Evolutionary conservation across 2,329 filamentous ascomycete species (phyloP).

Genomic region (Aspergillus calidoustus): DNA sequence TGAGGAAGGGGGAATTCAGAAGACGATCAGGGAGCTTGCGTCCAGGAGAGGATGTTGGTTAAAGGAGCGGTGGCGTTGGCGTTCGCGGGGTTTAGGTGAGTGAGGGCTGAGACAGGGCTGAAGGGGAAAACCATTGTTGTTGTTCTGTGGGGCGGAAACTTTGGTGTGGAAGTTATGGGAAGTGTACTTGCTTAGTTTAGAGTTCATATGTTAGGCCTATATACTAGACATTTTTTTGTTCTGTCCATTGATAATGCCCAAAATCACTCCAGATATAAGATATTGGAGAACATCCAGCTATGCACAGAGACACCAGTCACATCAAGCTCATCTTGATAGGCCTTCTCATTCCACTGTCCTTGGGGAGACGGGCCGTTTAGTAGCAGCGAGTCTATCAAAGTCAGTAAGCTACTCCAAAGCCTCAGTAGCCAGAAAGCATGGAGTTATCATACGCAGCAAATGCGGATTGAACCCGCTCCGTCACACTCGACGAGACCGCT

Average conservation of each 20-base stretch:
- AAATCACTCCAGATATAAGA: too few relatives aligned
- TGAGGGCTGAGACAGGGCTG: background rate
- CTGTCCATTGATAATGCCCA: background rate
- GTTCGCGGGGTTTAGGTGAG: background rate
- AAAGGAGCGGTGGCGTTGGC: background rate
- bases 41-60: background rate
- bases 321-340: background rate
- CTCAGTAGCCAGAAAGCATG: background rate
- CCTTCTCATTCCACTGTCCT: background rate
- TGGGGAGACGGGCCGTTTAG: background rate
- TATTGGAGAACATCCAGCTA: background rate
- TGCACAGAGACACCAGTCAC: background rate
- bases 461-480: constrained; percentile 4
- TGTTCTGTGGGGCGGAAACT: background rate
- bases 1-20: background rate
- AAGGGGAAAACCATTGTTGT: background rate
- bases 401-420: background rate
- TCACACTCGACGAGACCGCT: constrained; percentile 17
- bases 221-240: background rate
- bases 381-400: background rate
- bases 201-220: background rate
- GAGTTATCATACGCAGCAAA: constrained; percentile 17
- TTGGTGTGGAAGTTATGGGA: background rate
- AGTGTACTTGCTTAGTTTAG: background rate
- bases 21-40: background rate